Conservation (phyloP, 768 basidiomycete genomes). For the Rhodocollybia butyracea region DNA sequence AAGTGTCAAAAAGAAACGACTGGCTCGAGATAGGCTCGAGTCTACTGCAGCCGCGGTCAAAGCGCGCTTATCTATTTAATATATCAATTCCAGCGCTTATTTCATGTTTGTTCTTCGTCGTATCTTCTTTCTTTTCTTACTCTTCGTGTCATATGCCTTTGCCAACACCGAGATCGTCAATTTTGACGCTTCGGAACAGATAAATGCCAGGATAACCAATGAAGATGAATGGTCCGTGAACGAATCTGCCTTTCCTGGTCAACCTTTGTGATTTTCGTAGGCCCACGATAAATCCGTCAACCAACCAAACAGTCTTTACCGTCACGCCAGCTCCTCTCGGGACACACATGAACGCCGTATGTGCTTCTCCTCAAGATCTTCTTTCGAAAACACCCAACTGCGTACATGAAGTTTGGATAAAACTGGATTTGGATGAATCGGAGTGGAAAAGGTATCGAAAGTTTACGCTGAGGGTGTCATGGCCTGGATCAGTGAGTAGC, state of each 20-base stretch:
- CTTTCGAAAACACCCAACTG: conserved; percentile 11
- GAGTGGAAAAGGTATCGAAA: conserved; percentile 19
- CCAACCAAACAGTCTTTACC: conserved; percentile 1
- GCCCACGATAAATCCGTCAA: not conserved
- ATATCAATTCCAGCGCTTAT: no score
- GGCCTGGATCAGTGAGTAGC: conserved; percentile 36
- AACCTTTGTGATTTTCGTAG: not conserved
- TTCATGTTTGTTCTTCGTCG: not conserved
- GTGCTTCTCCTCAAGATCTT: conserved; percentile 16
- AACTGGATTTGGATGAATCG: conserved; percentile 28
- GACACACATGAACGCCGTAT: conserved; percentile 29
- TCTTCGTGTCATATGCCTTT: not conserved
- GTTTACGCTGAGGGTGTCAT: conserved; percentile 33
- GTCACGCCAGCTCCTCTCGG: conserved; percentile 27
- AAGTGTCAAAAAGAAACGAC: no score
- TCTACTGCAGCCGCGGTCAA: no score
- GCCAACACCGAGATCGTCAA: conserved; percentile 7
- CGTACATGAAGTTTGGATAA: conserved; percentile 31
- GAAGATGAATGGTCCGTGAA: not conserved
- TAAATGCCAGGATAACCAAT: not conserved
- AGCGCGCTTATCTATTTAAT: no score
- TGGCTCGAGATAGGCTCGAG: no score
- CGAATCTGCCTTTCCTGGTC: not conserved
- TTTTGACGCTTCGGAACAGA: conserved; percentile 3
- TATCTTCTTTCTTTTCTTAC: not conserved